Conservation (phyloP, 768 basidiomycete species). For the Lactarius trivialis region DNA sequence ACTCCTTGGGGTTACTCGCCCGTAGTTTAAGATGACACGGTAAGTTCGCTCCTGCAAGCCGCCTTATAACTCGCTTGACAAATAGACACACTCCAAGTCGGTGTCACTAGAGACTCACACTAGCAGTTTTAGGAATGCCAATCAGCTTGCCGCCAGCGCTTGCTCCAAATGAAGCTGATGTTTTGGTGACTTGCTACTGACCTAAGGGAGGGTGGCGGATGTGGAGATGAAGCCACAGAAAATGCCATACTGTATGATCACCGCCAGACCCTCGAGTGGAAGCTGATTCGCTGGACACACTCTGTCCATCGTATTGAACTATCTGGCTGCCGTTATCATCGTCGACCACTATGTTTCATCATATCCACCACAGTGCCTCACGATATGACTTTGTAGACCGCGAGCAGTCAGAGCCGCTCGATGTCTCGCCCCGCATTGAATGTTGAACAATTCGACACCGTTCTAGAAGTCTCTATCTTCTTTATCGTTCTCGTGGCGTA, state of each 20-base stretch:
- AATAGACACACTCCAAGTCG: too few relatives aligned
- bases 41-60: too few relatives aligned
- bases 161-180: not conserved
- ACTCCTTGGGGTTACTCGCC: too few relatives aligned
- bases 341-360: not conserved
- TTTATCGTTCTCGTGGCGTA: slow-evolving; percentile 57
- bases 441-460: slow-evolving; percentile 69
- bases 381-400: slow-evolving; percentile 2
- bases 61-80: too few relatives aligned
- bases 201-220: too few relatives aligned
- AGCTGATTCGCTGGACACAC: not conserved
- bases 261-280: not conserved
- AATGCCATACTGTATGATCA: not conserved
- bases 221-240: too few relatives aligned
- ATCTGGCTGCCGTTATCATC: not conserved
- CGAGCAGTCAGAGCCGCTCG: slow-evolving; percentile 23
- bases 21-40: too few relatives aligned
- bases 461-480: slow-evolving; percentile 63
- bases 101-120: not conserved
- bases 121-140: not conserved
- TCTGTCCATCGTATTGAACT: not conserved
- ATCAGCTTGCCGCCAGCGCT: not conserved
- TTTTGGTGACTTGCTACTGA: not conserved
- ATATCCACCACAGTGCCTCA: slow-evolving; percentile 1
- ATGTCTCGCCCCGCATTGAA: slow-evolving; percentile 70